Percentiles rank a stretch among this genome's conserved stretches.
These are phyloP conservation scores for Mycocentrospora acerina DNA, from an alignment of 2,329 filamentous ascomycete species.

Conservation along the genomic window DNA sequence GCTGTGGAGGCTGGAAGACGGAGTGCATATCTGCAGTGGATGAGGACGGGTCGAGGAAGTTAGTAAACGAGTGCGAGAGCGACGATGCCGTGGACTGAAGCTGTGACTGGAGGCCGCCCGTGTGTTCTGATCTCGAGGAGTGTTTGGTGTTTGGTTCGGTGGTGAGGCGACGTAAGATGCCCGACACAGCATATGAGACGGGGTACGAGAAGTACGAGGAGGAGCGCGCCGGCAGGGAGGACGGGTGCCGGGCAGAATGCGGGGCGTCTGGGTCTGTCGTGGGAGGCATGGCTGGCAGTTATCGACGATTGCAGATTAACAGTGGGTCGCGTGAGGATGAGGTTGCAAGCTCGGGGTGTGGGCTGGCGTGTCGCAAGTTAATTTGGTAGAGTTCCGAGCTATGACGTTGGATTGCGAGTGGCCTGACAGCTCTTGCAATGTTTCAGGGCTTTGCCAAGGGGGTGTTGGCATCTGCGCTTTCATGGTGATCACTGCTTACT, in stretches of 20 bases:
- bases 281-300: conserved; percentile 29
- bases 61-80: conserved; percentile 35
- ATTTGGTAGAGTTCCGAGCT: conserved; percentile 12
- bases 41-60: conserved; percentile 40
- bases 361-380: conserved; percentile 13
- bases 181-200: conserved; percentile 50
- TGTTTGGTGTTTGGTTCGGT: conserved; percentile 40
- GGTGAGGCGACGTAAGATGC: conserved; percentile 50
- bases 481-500: not conserved
- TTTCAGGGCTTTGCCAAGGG: conserved; percentile 5
- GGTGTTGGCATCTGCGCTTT: not conserved
- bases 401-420: conserved; percentile 30
- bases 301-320: conserved; percentile 14
- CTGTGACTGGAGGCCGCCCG: conserved; percentile 19
- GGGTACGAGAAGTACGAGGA: conserved; percentile 53
- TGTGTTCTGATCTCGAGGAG: conserved; percentile 11
- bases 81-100: conserved; percentile 23
- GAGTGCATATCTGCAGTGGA: conserved; percentile 51
- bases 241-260: conserved; percentile 14
- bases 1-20: conserved; percentile 62
- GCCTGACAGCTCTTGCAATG: conserved; percentile 19
- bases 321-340: conserved; percentile 27
- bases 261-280: conserved; percentile 21
- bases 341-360: conserved; percentile 1
- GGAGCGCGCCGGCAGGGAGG: conserved; percentile 24